Evolutionary conservation across 176 grass and related monocot genomes (phyloP).

Genomic region (Phoenix dactylifera): DNA sequence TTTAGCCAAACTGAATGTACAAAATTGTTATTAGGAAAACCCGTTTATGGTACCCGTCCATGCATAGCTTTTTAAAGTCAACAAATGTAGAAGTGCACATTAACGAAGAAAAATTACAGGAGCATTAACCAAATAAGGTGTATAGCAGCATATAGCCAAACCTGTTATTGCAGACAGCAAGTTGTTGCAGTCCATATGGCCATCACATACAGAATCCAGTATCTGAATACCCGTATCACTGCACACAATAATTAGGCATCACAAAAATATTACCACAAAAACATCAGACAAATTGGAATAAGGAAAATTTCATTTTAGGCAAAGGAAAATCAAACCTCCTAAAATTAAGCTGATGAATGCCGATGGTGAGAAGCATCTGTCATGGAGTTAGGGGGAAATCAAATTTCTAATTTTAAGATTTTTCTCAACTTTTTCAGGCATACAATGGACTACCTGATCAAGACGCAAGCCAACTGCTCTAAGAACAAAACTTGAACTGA

Average conservation of each 20-base stretch:
- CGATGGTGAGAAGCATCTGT: conserved; percentile 77
- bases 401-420: not conserved
- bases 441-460: conserved; percentile 61
- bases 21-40: no score
- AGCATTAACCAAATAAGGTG: no score
- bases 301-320: not conserved
- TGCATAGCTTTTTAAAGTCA: no score
- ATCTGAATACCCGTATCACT: conserved; percentile 57
- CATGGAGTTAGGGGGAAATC: conserved; percentile 4
- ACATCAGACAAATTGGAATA: conserved; percentile 4
- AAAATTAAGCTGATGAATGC: conserved; percentile 86
- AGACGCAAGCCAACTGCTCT: conserved; percentile 76
- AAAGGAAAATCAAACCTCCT: conserved; percentile 47
- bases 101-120: no score
- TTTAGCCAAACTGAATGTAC: no score
- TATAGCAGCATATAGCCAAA: conserved; percentile 12
- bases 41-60: no score
- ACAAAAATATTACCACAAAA: conserved; percentile 15
- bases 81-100: no score
- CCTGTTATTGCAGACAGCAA: conserved; percentile 82
- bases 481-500: conserved; percentile 72
- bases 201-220: conserved; percentile 68
- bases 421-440: not conserved
- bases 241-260: conserved; percentile 23
- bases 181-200: conserved; percentile 60